A percentile compares a stretch with the other conserved stretches of the same genome.
Evolutionary conservation across 2,329 filamentous ascomycete species (phyloP).

Genomic region (Phyllosticta citribraziliensis): DNA sequence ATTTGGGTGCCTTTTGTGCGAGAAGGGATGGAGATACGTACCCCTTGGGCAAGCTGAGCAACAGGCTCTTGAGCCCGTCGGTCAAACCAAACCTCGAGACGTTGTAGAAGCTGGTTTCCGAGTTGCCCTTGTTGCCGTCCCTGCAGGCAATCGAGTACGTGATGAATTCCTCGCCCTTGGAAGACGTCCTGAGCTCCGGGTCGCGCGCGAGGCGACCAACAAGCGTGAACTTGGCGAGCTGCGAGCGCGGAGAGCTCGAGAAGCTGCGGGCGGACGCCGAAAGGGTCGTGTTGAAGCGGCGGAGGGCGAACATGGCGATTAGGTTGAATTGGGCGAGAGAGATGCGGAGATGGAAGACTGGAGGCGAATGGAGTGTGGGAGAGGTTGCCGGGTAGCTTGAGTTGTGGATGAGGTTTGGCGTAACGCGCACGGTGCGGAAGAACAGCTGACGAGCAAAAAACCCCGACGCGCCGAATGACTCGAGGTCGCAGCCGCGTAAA

Average conservation of each 20-base stretch:
- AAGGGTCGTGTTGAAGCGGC: constrained; percentile 29
- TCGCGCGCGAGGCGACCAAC: constrained; percentile 73
- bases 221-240: constrained; percentile 71
- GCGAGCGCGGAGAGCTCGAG: constrained; percentile 55
- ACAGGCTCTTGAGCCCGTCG: constrained; percentile 61
- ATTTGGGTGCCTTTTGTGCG: neutral
- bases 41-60: constrained; percentile 74
- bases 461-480: no score
- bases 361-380: neutral
- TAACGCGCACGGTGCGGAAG: no score
- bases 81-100: constrained; percentile 59
- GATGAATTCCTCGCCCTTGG: constrained; percentile 63
- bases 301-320: constrained; percentile 2
- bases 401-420: no score
- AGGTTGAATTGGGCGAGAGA: neutral
- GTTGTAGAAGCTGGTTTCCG: constrained; percentile 76
- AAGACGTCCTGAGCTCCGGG: constrained; percentile 65
- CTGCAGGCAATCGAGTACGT: constrained; percentile 67
- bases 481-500: no score
- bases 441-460: no score
- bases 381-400: neutral
- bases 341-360: neutral
- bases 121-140: constrained; percentile 57
- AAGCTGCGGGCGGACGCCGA: constrained; percentile 53
- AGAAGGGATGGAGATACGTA: constrained; percentile 37